Conservation (phyloP, 1,284 basidiomycete genomes). For the Malassezia caprae region DNA sequence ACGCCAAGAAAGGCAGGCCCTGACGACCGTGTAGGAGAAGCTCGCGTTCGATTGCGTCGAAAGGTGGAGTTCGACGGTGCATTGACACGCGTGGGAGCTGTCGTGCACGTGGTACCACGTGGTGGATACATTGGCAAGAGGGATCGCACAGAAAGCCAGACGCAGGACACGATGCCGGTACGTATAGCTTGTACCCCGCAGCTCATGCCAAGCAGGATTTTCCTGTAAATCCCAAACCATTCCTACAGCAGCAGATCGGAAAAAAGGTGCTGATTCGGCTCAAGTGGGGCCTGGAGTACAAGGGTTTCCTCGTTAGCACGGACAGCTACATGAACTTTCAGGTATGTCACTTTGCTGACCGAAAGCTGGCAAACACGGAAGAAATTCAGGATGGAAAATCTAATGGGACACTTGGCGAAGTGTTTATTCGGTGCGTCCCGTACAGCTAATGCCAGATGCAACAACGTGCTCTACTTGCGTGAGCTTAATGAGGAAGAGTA, state of each 20-base stretch:
- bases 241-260: slow-evolving; percentile 93
- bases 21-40: neutral
- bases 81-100: neutral
- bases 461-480: slow-evolving; percentile 44
- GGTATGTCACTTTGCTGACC: slow-evolving; percentile 52
- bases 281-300: slow-evolving; percentile 99
- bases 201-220: slow-evolving; percentile 53
- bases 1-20: neutral
- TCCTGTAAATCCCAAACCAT: slow-evolving; percentile 98
- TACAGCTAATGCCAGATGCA: slow-evolving; percentile 22
- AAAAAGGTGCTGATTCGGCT: slow-evolving; percentile 88
- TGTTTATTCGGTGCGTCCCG: slow-evolving; percentile 75
- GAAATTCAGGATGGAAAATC: slow-evolving; percentile 94
- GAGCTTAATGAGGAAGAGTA: slow-evolving; percentile 27
- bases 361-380: slow-evolving; percentile 88
- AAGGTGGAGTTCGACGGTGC: neutral
- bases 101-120: slow-evolving; percentile 10
- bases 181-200: neutral
- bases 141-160: neutral
- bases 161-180: slow-evolving; percentile 12
- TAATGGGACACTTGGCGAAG: slow-evolving; percentile 90
- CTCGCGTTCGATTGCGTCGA: neutral
- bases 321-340: slow-evolving; percentile 99
- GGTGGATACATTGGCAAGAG: neutral
- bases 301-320: slow-evolving; percentile 94